These are phyloP conservation scores for Linanthus parryae DNA, from an alignment of 148 eudicot genomes.

Conservation along the genomic window DNA sequence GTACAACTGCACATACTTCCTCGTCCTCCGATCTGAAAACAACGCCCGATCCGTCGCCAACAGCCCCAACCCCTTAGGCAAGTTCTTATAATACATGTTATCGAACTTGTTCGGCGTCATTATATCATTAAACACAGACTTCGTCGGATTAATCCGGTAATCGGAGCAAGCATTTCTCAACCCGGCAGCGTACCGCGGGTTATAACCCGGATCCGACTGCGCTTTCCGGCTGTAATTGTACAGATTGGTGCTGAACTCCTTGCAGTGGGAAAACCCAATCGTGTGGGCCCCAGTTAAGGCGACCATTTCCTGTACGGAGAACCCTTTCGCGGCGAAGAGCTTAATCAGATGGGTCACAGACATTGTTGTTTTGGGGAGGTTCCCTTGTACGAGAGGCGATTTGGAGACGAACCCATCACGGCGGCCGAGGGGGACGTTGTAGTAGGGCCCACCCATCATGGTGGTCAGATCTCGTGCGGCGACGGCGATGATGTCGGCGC, in stretches of 20 bases:
- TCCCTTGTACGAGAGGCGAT: no score
- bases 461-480: no score
- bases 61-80: slow-evolving; percentile 36
- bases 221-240: slow-evolving; percentile 30
- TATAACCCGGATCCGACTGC: slow-evolving; percentile 25
- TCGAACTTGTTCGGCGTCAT: slow-evolving; percentile 42
- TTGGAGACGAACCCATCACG: slow-evolving; percentile 22
- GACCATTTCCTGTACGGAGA: slow-evolving; percentile 38
- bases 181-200: slow-evolving; percentile 24
- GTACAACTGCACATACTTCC: slow-evolving; percentile 37
- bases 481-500: slow-evolving; percentile 31
- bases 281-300: slow-evolving; percentile 46
- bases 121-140: slow-evolving; percentile 44
- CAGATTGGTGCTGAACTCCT: slow-evolving; percentile 23
- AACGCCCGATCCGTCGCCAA: slow-evolving; percentile 29
- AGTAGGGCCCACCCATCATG: no score
- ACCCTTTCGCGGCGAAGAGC: slow-evolving; percentile 30
- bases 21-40: slow-evolving; percentile 35
- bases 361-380: slow-evolving; percentile 31
- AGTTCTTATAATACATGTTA: slow-evolving; percentile 34
- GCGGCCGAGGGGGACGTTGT: slow-evolving; percentile 27
- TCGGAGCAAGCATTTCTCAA: slow-evolving; percentile 31
- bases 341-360: slow-evolving; percentile 24
- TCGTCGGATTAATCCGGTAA: slow-evolving; percentile 26
- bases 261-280: slow-evolving; percentile 44